phyloP scores from a whole-genome alignment of 2,329 filamentous ascomycete genomes.

The Exserohilum turcica region DNA sequence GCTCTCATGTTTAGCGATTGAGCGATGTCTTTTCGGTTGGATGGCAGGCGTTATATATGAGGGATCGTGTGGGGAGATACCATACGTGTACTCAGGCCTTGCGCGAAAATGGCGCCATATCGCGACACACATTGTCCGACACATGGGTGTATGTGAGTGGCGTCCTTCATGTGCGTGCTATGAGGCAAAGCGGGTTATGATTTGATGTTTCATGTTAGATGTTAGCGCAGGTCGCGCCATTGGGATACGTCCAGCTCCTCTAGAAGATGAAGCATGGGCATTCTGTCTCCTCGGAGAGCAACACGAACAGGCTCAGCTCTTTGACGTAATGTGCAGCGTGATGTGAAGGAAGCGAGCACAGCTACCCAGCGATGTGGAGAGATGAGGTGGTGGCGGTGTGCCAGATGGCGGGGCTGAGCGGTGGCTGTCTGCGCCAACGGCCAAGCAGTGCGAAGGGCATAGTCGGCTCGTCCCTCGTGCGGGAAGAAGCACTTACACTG shows the following conservation, averaged over 20 bases:
- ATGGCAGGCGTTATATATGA: slow-evolving; percentile 11
- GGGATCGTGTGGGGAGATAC: not conserved
- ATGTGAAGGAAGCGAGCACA: not conserved
- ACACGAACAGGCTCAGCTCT: not conserved
- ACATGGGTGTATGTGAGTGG: not conserved
- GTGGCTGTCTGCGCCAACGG: not conserved
- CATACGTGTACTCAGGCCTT: slow-evolving; percentile 2
- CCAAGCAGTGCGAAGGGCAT: too few species aligned
- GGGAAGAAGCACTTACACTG: not conserved
- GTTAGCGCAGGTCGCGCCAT: slow-evolving; percentile 7
- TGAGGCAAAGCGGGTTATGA: slow-evolving; percentile 3
- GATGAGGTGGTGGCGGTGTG: not conserved
- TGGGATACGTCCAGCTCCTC: not conserved
- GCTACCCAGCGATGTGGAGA: not conserved
- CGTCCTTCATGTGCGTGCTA: not conserved
- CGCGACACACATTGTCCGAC: slow-evolving; percentile 13
- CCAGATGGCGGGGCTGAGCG: not conserved
- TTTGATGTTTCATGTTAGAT: slow-evolving; percentile 6
- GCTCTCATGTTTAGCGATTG: slow-evolving; percentile 9
- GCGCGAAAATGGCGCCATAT: slow-evolving; percentile 27
- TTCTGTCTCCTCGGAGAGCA: not conserved
- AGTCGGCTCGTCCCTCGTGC: not conserved
- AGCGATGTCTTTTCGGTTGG: slow-evolving; percentile 12
- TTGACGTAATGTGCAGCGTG: not conserved
- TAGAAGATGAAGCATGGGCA: not conserved